Base-by-base conservation (phyloP, 1,284 basidiomycete species). In the Boletus semigastroideus region DNA sequence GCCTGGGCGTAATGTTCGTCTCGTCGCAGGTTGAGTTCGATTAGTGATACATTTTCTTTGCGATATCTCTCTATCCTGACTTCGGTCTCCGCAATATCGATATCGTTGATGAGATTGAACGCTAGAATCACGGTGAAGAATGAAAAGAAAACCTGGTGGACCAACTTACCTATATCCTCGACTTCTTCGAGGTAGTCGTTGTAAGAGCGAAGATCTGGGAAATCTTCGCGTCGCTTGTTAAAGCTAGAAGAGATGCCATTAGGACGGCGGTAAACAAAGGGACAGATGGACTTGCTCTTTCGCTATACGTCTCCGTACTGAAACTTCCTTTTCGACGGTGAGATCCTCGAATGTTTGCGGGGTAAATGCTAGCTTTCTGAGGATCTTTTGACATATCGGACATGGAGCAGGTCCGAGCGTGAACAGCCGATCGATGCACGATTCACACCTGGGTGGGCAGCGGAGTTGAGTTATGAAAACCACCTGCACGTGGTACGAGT, bases 341-440 rank as follows among this genome's bases (percentile, higher is more conserved):
- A 99, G 78, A 69, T 99, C 96, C 71, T 98, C 94, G 60, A 99
- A 99, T 0, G 95, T 98, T 72, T 98, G 97, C 4, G 93, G 92
- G 19, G 87, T 90, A 66, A 99, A 99, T 25, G 94, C 92, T 39
- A 93, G 80, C 70, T 98, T 99, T 30, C 97, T 79, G 48, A 98
- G 78, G n/a, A 90, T 84, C 62, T 88, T 90, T 47, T 82, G 83
- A 70, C 97, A 99, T 55, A 92, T 87, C 12, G 97, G 97, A 78
- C 97, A 99, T 8, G 94, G 93, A 13, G 94, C 95, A 1, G 97
- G 96, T 5, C 97, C 96, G 2, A 98, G 82, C 1, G 94, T 95
- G 70, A 97, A 99, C 42, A 99, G 72, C 9, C 95, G 84, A 71
- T 99, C 97, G 64, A 99, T 98, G 70, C 97, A 99, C 2, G 90